These are phyloP conservation scores for Davidsoniella australis DNA, from an alignment of 2,329 filamentous ascomycete species.

Conservation along the genomic window DNA sequence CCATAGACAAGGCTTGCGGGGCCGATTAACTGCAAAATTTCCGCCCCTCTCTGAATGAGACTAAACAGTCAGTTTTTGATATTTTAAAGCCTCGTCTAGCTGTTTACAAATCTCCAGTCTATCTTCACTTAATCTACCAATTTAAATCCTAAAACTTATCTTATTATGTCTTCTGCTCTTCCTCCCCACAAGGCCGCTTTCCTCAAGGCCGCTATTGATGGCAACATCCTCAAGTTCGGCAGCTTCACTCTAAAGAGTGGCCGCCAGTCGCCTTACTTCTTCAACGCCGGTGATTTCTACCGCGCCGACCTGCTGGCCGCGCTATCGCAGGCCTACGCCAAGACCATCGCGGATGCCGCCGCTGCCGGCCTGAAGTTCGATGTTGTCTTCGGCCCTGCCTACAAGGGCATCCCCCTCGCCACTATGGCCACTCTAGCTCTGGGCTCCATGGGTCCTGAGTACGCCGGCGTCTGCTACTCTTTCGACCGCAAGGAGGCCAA, in stretches of 20 bases:
- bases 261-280: constrained; percentile 87
- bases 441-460: constrained; percentile 48
- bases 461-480: constrained; percentile 58
- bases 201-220: constrained; percentile 49
- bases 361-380: constrained; percentile 44
- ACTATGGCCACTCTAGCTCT: constrained; percentile 62
- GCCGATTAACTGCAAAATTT: constrained; percentile 3
- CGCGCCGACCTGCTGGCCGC: constrained; percentile 59
- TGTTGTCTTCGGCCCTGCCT: constrained; percentile 82
- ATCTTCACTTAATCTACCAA: background rate
- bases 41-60: background rate
- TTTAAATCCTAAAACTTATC: background rate
- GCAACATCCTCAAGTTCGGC: constrained; percentile 63
- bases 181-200: constrained; percentile 55
- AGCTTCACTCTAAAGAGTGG: constrained; percentile 83
- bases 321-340: constrained; percentile 67
- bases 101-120: background rate
- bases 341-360: constrained; percentile 36
- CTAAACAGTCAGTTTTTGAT: background rate
- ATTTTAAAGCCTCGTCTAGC: background rate
- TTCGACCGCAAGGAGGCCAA: constrained; percentile 97
- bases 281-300: constrained; percentile 89
- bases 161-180: constrained; percentile 28
- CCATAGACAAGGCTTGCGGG: background rate
- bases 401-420: constrained; percentile 92